Conservation (phyloP, 2,329 filamentous ascomycete genomes). For the Beauveria australis region DNA sequence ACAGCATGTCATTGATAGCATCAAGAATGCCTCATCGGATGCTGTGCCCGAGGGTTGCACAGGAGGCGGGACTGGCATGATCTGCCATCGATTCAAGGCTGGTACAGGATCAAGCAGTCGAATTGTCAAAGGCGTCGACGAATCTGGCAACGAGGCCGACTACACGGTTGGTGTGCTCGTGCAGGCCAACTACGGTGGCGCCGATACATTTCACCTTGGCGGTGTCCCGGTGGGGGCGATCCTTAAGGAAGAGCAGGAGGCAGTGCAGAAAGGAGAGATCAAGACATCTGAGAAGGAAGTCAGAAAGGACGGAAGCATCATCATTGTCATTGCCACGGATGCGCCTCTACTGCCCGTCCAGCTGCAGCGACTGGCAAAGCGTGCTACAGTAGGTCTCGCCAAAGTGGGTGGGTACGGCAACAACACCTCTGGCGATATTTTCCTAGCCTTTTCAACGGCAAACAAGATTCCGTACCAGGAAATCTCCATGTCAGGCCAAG, state of each 20-base stretch:
- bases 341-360: conserved; percentile 24
- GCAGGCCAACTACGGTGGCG: conserved; percentile 57
- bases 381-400: conserved; percentile 53
- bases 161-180: conserved; percentile 56
- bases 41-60: conserved; percentile 53
- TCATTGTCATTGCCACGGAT: conserved; percentile 26
- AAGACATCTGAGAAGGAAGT: conserved; percentile 18
- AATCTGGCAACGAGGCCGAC: conserved; percentile 23
- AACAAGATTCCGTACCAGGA: conserved; percentile 36
- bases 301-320: conserved; percentile 27
- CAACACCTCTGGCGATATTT: conserved; percentile 58
- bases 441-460: conserved; percentile 58
- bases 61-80: conserved; percentile 62
- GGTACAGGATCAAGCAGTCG: conserved; percentile 57
- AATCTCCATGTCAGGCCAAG: conserved; percentile 26
- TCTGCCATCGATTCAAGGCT: conserved; percentile 58
- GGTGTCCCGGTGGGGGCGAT: conserved; percentile 55
- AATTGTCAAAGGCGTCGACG: conserved; percentile 38
- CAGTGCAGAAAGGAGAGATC: conserved; percentile 10
- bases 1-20: conserved; percentile 44
- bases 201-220: conserved; percentile 47
- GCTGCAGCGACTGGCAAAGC: conserved; percentile 43
- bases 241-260: conserved; percentile 34
- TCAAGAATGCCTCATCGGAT: conserved; percentile 40
- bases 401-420: conserved; percentile 53